A percentile compares a stretch with the other conserved stretches of the same genome.
Conservation (phyloP, 2,329 filamentous ascomycete genomes). For the Myriangium duriaei region DNA sequence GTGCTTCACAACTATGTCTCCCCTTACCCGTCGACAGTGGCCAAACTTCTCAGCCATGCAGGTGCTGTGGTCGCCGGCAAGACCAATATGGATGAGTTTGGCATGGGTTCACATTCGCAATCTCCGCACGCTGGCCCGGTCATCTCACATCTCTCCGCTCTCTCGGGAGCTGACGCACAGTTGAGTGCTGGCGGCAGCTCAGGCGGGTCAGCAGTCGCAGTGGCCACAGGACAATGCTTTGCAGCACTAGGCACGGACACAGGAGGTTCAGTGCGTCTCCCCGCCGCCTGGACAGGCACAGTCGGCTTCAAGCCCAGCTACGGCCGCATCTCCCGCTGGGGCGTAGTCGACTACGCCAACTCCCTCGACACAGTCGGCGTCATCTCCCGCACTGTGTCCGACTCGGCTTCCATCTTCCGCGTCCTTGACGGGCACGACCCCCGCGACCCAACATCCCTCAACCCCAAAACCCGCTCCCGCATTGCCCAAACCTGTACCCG, state of each 20-base stretch:
- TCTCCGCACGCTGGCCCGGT: conserved; percentile 58
- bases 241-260: conserved; percentile 85
- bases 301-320: conserved; percentile 89
- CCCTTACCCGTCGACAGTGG: conserved; percentile 73
- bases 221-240: conserved; percentile 51
- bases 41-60: conserved; percentile 50
- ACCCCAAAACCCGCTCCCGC: conserved; percentile 40
- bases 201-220: conserved; percentile 81
- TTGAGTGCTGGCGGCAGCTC: conserved; percentile 79
- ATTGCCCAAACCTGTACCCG: conserved; percentile 18
- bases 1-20: conserved; percentile 57
- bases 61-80: conserved; percentile 60
- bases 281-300: conserved; percentile 72
- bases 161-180: conserved; percentile 13
- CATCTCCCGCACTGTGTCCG: conserved; percentile 45
- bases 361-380: conserved; percentile 84
- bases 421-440: conserved; percentile 49
- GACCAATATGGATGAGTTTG: conserved; percentile 91
- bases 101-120: conserved; percentile 77
- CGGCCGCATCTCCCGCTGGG: conserved; percentile 71
- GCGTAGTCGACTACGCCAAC: conserved; percentile 84
- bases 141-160: conserved; percentile 33
- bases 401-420: conserved; percentile 31
- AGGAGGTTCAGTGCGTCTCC: conserved; percentile 75
- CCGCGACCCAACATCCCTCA: conserved; percentile 63